Evolutionary conservation across 2,329 filamentous ascomycete genomes (phyloP).

Genomic region (Colletotrichum neosansevieriae): DNA sequence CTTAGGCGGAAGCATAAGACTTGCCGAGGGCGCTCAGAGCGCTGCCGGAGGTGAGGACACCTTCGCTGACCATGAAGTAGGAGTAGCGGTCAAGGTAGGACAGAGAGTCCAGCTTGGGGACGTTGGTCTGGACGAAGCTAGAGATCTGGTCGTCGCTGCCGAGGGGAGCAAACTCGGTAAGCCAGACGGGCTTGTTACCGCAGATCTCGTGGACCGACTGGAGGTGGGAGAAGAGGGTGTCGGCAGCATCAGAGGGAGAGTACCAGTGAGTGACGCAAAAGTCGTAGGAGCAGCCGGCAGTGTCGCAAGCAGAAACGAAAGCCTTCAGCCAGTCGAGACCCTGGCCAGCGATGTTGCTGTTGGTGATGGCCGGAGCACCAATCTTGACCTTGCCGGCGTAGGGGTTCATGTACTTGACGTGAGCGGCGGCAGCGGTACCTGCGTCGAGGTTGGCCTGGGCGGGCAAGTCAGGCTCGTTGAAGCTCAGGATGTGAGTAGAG

Average conservation of each 20-base stretch:
- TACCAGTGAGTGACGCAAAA: conserved; percentile 77
- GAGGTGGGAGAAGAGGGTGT: conserved; percentile 68
- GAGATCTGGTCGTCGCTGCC: conserved; percentile 57
- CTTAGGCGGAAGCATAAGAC: conserved; percentile 58
- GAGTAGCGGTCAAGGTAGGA: conserved; percentile 67
- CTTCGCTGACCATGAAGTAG: conserved; percentile 65
- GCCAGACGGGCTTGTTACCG: conserved; percentile 66
- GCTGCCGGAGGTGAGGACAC: conserved; percentile 55
- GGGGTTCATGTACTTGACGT: conserved; percentile 67
- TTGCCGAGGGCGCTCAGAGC: conserved; percentile 61
- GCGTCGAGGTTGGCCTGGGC: conserved; percentile 70
- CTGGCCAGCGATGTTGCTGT: conserved; percentile 62
- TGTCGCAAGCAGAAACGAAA: conserved; percentile 65
- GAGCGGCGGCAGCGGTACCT: conserved; percentile 62
- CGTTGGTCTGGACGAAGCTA: conserved; percentile 63
- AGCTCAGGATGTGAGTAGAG: conserved; percentile 69
- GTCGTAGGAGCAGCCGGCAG: conserved; percentile 64
- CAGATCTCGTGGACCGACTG: conserved; percentile 59
- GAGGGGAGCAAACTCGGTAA: conserved; percentile 73
- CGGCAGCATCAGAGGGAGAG: conserved; percentile 58
- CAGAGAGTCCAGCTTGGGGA: conserved; percentile 61
- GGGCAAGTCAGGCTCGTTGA: conserved; percentile 78
- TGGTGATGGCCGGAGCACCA: conserved; percentile 71
- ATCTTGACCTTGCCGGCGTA: conserved; percentile 66
- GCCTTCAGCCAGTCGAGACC: conserved; percentile 68